Percentiles rank a stretch among this genome's conserved stretches.
phyloP scores from a whole-genome alignment of 805 yeast species.

The Pichia exigua region DNA sequence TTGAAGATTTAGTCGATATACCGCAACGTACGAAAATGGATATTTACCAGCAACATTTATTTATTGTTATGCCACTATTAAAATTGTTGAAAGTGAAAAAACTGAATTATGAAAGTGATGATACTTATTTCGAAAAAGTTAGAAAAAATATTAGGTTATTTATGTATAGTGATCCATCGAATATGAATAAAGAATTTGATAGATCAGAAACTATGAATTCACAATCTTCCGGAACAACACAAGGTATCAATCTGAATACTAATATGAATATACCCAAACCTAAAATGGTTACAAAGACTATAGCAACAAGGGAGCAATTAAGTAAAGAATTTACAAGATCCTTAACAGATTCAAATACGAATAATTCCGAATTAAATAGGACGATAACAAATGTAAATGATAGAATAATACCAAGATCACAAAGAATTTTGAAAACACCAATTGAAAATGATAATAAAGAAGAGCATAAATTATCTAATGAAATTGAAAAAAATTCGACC shows the following conservation, averaged over 20 bases:
- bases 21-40: slow-evolving; percentile 56
- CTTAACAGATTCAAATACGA: background rate
- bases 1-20: slow-evolving; percentile 57
- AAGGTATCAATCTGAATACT: background rate
- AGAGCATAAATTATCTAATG: slow-evolving; percentile 1
- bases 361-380: background rate
- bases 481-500: slow-evolving; percentile 12
- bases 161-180: background rate
- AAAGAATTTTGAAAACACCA: background rate
- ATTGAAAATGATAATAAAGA: background rate
- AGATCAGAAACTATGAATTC: background rate
- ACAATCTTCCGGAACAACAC: background rate
- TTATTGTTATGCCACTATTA: slow-evolving; percentile 47
- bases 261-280: background rate
- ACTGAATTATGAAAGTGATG: background rate
- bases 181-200: background rate
- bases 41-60: slow-evolving; percentile 42
- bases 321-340: slow-evolving; percentile 7
- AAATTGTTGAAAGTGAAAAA: slow-evolving; percentile 32
- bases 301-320: slow-evolving; percentile 10
- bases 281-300: slow-evolving; percentile 6
- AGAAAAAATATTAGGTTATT: background rate
- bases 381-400: background rate
- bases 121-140: background rate
- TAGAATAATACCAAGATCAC: slow-evolving; percentile 2